These are phyloP conservation scores for Pseudogymnoascus destructans DNA, from an alignment of 2,329 filamentous ascomycete genomes.

Conservation along the genomic window DNA sequence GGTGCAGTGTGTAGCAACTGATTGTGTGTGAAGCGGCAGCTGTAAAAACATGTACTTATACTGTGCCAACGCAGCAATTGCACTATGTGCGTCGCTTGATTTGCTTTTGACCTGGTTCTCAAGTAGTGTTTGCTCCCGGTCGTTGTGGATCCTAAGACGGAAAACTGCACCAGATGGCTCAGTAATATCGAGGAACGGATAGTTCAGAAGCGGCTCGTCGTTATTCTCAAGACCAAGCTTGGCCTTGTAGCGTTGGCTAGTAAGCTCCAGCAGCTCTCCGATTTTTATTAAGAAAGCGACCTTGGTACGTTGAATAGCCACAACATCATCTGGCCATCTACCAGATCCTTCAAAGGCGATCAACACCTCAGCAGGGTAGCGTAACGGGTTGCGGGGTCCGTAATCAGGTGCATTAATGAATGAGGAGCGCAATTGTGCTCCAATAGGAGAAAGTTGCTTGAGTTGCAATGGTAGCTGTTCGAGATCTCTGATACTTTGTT, in stretches of 20 bases:
- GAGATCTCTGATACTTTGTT: constrained; percentile 62
- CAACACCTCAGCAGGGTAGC: constrained; percentile 59
- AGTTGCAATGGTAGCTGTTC: constrained; percentile 81
- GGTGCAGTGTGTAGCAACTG: constrained; percentile 66
- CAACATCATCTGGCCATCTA: constrained; percentile 85
- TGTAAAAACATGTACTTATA: constrained; percentile 62
- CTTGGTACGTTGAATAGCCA: constrained; percentile 86
- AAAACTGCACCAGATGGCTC: constrained; percentile 63
- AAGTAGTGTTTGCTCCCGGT: constrained; percentile 70
- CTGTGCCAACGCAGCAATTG: constrained; percentile 53
- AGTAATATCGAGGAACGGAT: constrained; percentile 68
- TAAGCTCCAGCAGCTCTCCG: constrained; percentile 48
- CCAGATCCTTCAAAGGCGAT: constrained; percentile 88
- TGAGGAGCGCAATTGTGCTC: constrained; percentile 60
- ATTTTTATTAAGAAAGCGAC: constrained; percentile 69
- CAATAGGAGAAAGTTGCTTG: constrained; percentile 62
- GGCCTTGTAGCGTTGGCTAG: constrained; percentile 46
- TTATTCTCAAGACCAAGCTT: constrained; percentile 73
- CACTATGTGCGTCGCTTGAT: constrained; percentile 45
- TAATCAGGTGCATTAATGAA: constrained; percentile 43
- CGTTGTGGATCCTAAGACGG: constrained; percentile 76
- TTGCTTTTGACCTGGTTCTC: constrained; percentile 69
- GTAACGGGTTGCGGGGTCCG: constrained; percentile 27
- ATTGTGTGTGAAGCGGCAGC: constrained; percentile 67
- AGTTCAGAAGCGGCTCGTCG: constrained; percentile 55